A percentile compares a stretch with the other conserved stretches of the same genome.
Evolutionary conservation across 331 rosid species (phyloP).

Genomic region (Arachis monticola): DNA sequence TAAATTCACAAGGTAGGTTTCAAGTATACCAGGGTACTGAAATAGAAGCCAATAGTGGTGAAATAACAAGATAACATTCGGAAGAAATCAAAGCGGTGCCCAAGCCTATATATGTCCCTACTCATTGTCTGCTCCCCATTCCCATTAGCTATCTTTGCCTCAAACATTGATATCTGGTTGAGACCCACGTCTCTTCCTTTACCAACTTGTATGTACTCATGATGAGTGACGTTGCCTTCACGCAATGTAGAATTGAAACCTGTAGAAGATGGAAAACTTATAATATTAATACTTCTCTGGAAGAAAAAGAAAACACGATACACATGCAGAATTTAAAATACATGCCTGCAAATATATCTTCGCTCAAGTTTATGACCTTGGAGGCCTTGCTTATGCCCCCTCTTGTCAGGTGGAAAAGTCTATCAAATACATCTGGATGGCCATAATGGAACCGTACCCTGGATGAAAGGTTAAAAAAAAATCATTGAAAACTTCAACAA

Average conservation of each 20-base stretch:
- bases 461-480: slow-evolving; percentile 51
- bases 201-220: slow-evolving; percentile 98
- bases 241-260: slow-evolving; percentile 97
- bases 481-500: slow-evolving; percentile 35
- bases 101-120: slow-evolving; percentile 93
- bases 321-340: slow-evolving; percentile 20
- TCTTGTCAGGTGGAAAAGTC: slow-evolving; percentile 96
- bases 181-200: slow-evolving; percentile 99
- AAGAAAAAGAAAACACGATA: slow-evolving; percentile 20
- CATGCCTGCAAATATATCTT: slow-evolving; percentile 98
- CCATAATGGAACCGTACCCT: slow-evolving; percentile 99
- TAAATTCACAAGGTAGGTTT: no score
- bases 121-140: slow-evolving; percentile 97
- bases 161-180: slow-evolving; percentile 96
- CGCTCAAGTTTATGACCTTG: slow-evolving; percentile 87
- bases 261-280: slow-evolving; percentile 42
- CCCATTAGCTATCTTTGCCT: slow-evolving; percentile 96
- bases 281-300: neutral
- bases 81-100: slow-evolving; percentile 96
- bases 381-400: slow-evolving; percentile 99
- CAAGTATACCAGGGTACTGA: no score
- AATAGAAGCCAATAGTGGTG: slow-evolving; percentile 46
- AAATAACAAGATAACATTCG: slow-evolving; percentile 87
- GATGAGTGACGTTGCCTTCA: slow-evolving; percentile 94
- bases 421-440: slow-evolving; percentile 94